phyloP scores from a whole-genome alignment of 192 early-diverging fungal genomes.

The Coemansia sp. region DNA sequence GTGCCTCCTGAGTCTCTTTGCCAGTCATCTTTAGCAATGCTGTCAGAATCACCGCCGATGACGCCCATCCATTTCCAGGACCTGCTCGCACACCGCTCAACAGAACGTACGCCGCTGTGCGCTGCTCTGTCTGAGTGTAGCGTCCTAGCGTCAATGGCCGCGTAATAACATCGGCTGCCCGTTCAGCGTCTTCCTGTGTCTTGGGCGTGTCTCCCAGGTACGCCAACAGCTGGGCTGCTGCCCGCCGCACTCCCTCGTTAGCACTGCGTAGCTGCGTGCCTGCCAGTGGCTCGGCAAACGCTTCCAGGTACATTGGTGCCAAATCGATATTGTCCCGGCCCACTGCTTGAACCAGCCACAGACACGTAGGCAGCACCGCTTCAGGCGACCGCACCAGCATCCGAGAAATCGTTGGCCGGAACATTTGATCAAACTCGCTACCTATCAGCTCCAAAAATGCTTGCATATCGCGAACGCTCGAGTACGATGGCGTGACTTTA shows the following conservation, averaged over 20 bases:
- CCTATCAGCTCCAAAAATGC: conserved; percentile 63
- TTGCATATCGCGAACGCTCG: conserved; percentile 48
- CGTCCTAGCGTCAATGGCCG: conserved; percentile 57
- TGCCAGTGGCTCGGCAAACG: conserved; percentile 57
- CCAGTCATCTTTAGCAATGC: conserved; percentile 63
- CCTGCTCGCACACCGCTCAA: conserved; percentile 44
- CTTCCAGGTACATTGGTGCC: conserved; percentile 60
- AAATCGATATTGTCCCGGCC: conserved; percentile 53
- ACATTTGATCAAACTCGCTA: conserved; percentile 57
- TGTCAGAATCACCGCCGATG: conserved; percentile 56
- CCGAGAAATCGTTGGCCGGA: conserved; percentile 67
- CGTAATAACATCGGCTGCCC: conserved; percentile 21
- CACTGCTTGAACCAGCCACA: conserved; percentile 63
- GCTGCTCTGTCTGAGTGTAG: conserved; percentile 67
- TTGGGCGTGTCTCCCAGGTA: conserved; percentile 28
- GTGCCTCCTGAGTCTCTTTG: conserved; percentile 78
- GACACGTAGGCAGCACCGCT: conserved; percentile 64
- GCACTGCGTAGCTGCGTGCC: conserved; percentile 39
- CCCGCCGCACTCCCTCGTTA: conserved; percentile 28
- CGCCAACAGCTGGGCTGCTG: conserved; percentile 32
- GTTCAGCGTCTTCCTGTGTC: conserved; percentile 17
- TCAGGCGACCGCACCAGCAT: conserved; percentile 87
- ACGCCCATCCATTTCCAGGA: conserved; percentile 35
- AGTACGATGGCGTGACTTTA: conserved; percentile 24
- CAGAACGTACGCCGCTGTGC: conserved; percentile 62